These are phyloP conservation scores for Fusarium decemcellulare DNA, from an alignment of 2,329 filamentous ascomycete species.

Conservation along the genomic window DNA sequence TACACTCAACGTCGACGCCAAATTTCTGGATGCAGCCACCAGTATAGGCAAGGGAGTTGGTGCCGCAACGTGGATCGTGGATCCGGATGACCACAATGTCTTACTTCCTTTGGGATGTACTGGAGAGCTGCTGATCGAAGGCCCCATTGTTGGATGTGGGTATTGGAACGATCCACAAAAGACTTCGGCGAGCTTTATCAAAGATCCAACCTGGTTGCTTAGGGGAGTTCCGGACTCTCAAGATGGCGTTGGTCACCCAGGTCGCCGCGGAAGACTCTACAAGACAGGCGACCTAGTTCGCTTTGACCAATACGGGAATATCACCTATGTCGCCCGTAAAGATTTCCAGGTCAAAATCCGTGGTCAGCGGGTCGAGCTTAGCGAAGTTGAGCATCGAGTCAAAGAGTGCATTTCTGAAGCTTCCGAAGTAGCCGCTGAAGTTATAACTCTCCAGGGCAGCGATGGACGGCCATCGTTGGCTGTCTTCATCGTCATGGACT, in stretches of 20 bases:
- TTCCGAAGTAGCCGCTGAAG: too few relatives aligned
- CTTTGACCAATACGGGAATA: conserved; percentile 3
- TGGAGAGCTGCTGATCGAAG: conserved; percentile 42
- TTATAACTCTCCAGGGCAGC: too few relatives aligned
- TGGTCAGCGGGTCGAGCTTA: too few relatives aligned
- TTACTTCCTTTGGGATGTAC: conserved; percentile 29
- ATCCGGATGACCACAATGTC: conserved; percentile 28
- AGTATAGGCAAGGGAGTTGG: conserved; percentile 7
- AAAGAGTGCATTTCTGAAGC: too few relatives aligned
- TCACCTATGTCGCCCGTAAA: too few relatives aligned
- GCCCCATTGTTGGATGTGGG: conserved; percentile 29
- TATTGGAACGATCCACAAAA: conserved; percentile 25
- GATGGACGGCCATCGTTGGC: too few relatives aligned
- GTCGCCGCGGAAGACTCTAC: conserved; percentile 16
- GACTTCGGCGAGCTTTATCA: conserved; percentile 42
- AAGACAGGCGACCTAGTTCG: conserved; percentile 26
- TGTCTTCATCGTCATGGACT: too few relatives aligned
- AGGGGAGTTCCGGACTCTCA: not conserved
- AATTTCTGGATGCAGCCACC: not conserved
- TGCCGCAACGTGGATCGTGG: conserved; percentile 30
- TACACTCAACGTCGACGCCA: not conserved
- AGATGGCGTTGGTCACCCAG: conserved; percentile 38
- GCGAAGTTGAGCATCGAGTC: too few relatives aligned
- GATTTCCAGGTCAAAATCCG: too few relatives aligned
- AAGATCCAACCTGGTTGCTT: conserved; percentile 43